Percentiles rank a stretch among this genome's conserved stretches.
Evolutionary conservation across 2,329 filamentous ascomycete species (phyloP).

Genomic region (Claviceps sp.): DNA sequence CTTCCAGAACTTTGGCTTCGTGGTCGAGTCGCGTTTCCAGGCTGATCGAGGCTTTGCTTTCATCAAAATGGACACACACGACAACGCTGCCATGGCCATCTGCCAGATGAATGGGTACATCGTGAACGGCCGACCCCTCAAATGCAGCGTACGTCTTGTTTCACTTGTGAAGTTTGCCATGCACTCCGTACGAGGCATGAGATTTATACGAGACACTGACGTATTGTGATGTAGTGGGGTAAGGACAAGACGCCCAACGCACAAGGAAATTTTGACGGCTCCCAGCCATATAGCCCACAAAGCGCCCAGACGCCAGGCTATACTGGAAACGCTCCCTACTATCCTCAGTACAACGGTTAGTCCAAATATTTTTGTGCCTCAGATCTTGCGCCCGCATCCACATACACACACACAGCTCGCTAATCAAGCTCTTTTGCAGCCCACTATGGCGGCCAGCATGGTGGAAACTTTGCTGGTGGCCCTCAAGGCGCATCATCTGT

Average conservation of each 20-base stretch:
- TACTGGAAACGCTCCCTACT: constrained; percentile 73
- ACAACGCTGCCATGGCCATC: constrained; percentile 96
- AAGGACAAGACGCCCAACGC: constrained; percentile 88
- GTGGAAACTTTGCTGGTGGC: constrained; percentile 49
- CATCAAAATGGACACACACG: constrained; percentile 97
- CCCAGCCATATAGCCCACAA: constrained; percentile 57
- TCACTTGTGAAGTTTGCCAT: constrained; percentile 1
- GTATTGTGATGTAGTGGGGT: constrained; percentile 58
- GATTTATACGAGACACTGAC: not conserved
- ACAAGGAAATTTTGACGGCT: constrained; percentile 56
- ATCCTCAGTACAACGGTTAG: constrained; percentile 84
- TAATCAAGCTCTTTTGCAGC: constrained; percentile 17
- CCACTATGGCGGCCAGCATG: constrained; percentile 52
- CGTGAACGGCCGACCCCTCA: constrained; percentile 89
- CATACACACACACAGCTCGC: not conserved
- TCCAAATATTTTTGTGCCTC: constrained; percentile 9
- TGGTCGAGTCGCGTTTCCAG: constrained; percentile 95
- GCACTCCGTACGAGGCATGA: not conserved
- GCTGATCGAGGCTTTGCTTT: constrained; percentile 96
- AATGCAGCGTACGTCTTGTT: constrained; percentile 78
- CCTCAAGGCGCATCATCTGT: constrained; percentile 48
- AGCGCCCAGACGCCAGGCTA: constrained; percentile 60
- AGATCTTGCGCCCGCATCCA: not conserved
- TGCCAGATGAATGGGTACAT: constrained; percentile 97
- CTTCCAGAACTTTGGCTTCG: constrained; percentile 97